phyloP scores from a whole-genome alignment of 2,329 filamentous ascomycete genomes.

The Cladosporium sp. region DNA sequence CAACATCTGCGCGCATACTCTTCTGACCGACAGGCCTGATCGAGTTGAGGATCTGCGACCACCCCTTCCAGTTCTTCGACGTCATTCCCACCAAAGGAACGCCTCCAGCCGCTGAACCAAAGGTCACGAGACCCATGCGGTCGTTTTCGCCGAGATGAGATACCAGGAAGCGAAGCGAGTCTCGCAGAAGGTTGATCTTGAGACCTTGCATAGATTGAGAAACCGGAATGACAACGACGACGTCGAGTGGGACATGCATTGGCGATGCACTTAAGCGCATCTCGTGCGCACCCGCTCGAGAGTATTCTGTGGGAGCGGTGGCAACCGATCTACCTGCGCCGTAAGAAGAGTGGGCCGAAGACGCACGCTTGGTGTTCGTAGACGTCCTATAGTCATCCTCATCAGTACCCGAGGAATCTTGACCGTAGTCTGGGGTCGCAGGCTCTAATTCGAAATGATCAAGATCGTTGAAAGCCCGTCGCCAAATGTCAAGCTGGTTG shows the following conservation, averaged over 20 bases:
- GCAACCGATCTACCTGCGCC: conserved; percentile 77
- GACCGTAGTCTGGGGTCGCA: conserved; percentile 71
- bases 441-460: conserved; percentile 61
- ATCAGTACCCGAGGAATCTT: conserved; percentile 76
- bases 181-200: conserved; percentile 90
- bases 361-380: conserved; percentile 60
- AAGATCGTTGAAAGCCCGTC: conserved; percentile 78
- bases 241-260: conserved; percentile 85
- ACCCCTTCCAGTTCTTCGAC: conserved; percentile 88
- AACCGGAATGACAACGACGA: conserved; percentile 94
- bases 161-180: conserved; percentile 89
- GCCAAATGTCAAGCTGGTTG: conserved; percentile 84
- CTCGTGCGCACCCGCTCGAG: conserved; percentile 45
- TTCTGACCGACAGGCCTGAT: conserved; percentile 95
- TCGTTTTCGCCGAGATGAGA: conserved; percentile 85
- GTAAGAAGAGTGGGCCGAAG: conserved; percentile 78
- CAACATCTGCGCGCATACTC: conserved; percentile 91
- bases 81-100: conserved; percentile 98
- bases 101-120: conserved; percentile 88
- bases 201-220: conserved; percentile 99
- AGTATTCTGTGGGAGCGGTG: conserved; percentile 88
- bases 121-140: conserved; percentile 95
- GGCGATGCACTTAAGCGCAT: conserved; percentile 45
- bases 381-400: conserved; percentile 70
- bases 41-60: conserved; percentile 78